phyloP scores from a whole-genome alignment of 2,329 filamentous ascomycete genomes.

The Aspergillus novoparasiticus region DNA sequence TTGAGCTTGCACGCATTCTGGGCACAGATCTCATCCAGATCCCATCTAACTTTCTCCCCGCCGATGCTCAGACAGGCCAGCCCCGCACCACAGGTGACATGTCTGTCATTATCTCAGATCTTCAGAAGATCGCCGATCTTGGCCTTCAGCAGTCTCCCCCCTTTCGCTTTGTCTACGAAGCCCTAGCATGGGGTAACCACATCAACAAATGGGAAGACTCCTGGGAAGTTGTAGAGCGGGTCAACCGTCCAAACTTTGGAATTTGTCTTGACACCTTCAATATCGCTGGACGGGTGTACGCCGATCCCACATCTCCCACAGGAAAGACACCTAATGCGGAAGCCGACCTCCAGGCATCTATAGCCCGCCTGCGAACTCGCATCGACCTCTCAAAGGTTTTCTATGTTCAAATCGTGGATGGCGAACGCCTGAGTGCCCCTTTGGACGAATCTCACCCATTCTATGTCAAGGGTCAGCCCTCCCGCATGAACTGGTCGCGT shows the following conservation, averaged over 20 bases:
- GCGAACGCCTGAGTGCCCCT: slow-evolving; percentile 62
- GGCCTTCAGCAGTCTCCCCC: slow-evolving; percentile 59
- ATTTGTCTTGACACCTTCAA: slow-evolving; percentile 79
- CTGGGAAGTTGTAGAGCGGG: slow-evolving; percentile 68
- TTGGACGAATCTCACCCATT: slow-evolving; percentile 61
- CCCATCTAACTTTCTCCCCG: slow-evolving; percentile 67
- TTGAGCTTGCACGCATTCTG: slow-evolving; percentile 64
- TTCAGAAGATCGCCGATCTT: slow-evolving; percentile 67
- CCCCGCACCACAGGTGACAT: slow-evolving; percentile 52
- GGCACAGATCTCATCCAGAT: slow-evolving; percentile 73
- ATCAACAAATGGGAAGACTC: slow-evolving; percentile 71
- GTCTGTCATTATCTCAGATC: slow-evolving; percentile 62
- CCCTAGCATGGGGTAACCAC: slow-evolving; percentile 71
- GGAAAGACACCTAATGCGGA: slow-evolving; percentile 61
- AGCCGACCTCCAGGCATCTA: slow-evolving; percentile 55
- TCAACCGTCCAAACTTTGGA: slow-evolving; percentile 72
- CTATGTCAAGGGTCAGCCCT: slow-evolving; percentile 59
- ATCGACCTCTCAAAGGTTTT: slow-evolving; percentile 69
- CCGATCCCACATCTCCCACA: slow-evolving; percentile 61
- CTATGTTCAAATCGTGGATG: slow-evolving; percentile 77
- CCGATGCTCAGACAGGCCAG: slow-evolving; percentile 39
- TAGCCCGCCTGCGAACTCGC: slow-evolving; percentile 56
- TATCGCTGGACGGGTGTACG: slow-evolving; percentile 70
- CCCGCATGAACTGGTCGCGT: slow-evolving; percentile 76
- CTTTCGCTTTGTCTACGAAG: slow-evolving; percentile 73